Base-by-base conservation (phyloP, 148 eudicot genomes). In the Rhododendron griersonianum region DNA sequence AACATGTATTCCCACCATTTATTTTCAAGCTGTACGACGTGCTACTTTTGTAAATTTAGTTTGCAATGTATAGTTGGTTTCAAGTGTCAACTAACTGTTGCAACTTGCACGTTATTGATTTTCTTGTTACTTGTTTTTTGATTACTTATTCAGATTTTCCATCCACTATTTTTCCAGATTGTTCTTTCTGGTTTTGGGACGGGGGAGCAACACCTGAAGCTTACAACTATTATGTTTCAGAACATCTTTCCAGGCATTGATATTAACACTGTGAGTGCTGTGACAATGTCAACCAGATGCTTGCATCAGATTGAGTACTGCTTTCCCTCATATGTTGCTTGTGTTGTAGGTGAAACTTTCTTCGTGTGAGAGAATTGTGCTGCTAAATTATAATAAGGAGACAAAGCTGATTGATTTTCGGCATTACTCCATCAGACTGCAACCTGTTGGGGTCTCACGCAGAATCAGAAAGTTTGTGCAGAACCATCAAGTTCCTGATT, bases 181-280 rank as follows among this genome's bases (percentile, higher is more conserved):
- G 99, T 96, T 84, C 93, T 96, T 59, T 96, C 99, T 87, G 98
- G 99, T 84, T 96, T 96, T 90, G 99, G 98, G 82, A 91, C 94
- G 51, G 98, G 94, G 83, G 96, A 96, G 69, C 94, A 91, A 78
- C 98, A 96, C 87, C 90, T 96, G 86, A 93, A 90, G 90, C 94
- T 95, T 47, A 87, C 91, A 14, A 95, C 99, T 41, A 91, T 91
- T 77, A 89, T 96, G 91, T 96, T 96, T 87, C 98, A 95, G 91
- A 94, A 95, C 89, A 94, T 96, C 86, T 95, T 96, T 88, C 99
- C 99, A 21, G 94, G 98, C 88, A 96, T 96, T 78, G 99, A 96
- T 92, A 92, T 96, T 75, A 96, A 96, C 81, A 96, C 98, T 39
- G 98, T 96, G 92, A 92, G 98, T 92, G 79, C 86, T 82, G 67